phyloP scores from a whole-genome alignment of 805 yeast genomes.

The Sungouiozyma ichnusensis region DNA sequence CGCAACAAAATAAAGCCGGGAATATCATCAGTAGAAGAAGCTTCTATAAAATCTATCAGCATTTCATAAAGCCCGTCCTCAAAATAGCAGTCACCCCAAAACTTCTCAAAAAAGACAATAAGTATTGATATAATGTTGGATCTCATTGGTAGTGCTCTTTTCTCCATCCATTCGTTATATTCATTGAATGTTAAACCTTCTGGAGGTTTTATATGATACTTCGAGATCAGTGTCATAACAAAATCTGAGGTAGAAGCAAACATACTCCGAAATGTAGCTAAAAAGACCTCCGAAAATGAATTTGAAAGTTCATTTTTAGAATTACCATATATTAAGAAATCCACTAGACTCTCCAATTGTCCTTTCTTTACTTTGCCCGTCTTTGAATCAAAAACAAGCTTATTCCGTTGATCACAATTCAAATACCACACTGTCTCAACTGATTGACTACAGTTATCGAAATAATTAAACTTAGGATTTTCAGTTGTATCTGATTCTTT shows the following conservation, averaged over 20 bases:
- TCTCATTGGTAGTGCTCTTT: constrained; percentile 58
- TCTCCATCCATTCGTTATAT: constrained; percentile 63
- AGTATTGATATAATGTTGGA: constrained; percentile 54
- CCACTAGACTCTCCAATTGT: constrained; percentile 61
- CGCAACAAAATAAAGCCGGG: constrained; percentile 24
- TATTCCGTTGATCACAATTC: constrained; percentile 52
- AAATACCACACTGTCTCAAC: constrained; percentile 52
- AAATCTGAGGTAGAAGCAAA: constrained; percentile 51
- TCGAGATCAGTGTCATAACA: constrained; percentile 43
- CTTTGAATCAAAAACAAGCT: constrained; percentile 49
- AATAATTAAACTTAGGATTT: neutral
- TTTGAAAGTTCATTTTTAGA: constrained; percentile 51
- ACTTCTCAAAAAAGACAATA: constrained; percentile 52
- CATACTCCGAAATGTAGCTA: constrained; percentile 66
- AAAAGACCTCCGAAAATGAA: constrained; percentile 37
- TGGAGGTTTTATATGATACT: constrained; percentile 70
- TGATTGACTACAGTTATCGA: neutral
- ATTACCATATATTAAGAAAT: constrained; percentile 70
- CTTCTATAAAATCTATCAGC: constrained; percentile 33
- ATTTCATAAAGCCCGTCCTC: constrained; percentile 31
- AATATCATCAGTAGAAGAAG: constrained; percentile 32
- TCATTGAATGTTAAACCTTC: constrained; percentile 80
- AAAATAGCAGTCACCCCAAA: constrained; percentile 57
- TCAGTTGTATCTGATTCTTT: constrained; percentile 10
- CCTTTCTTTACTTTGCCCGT: constrained; percentile 71